A percentile compares a stretch with the other conserved stretches of the same genome.
These are phyloP conservation scores for Geotrichum histeridarum DNA, from an alignment of 1,139 yeast genomes.

Conservation along the genomic window DNA sequence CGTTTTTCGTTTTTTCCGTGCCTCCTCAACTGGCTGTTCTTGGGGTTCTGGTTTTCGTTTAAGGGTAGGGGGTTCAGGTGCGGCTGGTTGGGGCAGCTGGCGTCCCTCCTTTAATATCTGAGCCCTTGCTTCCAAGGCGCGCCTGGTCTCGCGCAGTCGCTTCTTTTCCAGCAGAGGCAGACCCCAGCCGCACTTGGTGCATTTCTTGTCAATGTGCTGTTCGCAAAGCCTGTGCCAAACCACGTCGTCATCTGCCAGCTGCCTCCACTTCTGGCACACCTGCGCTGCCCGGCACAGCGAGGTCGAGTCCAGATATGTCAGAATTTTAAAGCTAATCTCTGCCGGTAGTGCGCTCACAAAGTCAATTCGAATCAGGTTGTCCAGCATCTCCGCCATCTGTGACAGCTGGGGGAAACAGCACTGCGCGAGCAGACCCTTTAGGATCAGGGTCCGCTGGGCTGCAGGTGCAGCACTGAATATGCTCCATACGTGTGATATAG, in stretches of 20 bases:
- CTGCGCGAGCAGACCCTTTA: slow-evolving; percentile 79
- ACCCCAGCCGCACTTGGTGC: slow-evolving; percentile 99
- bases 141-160: slow-evolving; percentile 34
- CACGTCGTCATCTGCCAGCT: slow-evolving; percentile 87
- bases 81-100: background rate
- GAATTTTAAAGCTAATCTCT: slow-evolving; percentile 76
- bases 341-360: slow-evolving; percentile 79
- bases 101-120: background rate
- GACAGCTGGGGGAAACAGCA: slow-evolving; percentile 95
- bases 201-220: slow-evolving; percentile 93
- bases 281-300: slow-evolving; percentile 91
- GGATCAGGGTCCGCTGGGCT: slow-evolving; percentile 63
- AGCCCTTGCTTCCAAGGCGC: slow-evolving; percentile 30
- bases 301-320: slow-evolving; percentile 85
- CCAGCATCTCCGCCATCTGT: slow-evolving; percentile 72
- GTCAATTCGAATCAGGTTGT: slow-evolving; percentile 77
- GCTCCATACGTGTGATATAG: slow-evolving; percentile 73
- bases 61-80: background rate
- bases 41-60: background rate
- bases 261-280: slow-evolving; percentile 81
- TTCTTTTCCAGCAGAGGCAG: slow-evolving; percentile 66
- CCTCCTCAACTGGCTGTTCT: background rate
- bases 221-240: slow-evolving; percentile 99
- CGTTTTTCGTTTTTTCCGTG: background rate
- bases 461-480: slow-evolving; percentile 68